phyloP scores from a whole-genome alignment of 306 rosid species.

The Vicia faba region DNA sequence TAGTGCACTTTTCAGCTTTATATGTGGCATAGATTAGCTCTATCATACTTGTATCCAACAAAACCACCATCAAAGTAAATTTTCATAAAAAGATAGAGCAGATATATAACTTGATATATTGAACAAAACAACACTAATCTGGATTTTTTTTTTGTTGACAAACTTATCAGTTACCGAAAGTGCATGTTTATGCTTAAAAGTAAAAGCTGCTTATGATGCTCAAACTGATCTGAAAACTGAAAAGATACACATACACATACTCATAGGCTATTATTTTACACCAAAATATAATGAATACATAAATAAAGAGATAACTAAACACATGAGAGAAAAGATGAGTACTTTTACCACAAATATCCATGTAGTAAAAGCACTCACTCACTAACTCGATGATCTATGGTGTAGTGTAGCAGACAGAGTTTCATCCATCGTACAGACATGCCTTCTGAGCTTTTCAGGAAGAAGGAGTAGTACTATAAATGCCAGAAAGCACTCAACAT shows the following conservation, averaged over 20 bases:
- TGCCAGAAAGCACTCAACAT: conserved; percentile 42
- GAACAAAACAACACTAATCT: not conserved
- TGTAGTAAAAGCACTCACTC: conserved; percentile 36
- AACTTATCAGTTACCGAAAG: not conserved
- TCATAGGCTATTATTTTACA: too few species aligned
- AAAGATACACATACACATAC: not conserved
- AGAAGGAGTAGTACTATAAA: conserved; percentile 38
- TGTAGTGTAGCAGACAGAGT: conserved; percentile 30
- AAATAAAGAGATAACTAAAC: not conserved
- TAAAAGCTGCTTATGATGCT: not conserved
- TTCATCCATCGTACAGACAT: conserved; percentile 47
- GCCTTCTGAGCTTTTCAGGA: conserved; percentile 43
- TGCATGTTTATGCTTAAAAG: not conserved
- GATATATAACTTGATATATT: not conserved
- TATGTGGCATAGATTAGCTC: too few species aligned
- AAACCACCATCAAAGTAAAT: too few species aligned
- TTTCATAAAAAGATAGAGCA: too few species aligned
- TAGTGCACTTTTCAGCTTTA: too few species aligned
- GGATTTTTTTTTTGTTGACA: not conserved
- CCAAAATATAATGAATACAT: too few species aligned
- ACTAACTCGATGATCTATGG: conserved; percentile 12
- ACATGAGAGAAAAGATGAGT: not conserved
- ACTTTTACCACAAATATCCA: conserved; percentile 28
- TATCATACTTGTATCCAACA: too few species aligned
- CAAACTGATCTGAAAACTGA: conserved; percentile 2